Evolutionary conservation across 352 stramenopile species (phyloP).

Genomic region (Phytophthora syringae): DNA sequence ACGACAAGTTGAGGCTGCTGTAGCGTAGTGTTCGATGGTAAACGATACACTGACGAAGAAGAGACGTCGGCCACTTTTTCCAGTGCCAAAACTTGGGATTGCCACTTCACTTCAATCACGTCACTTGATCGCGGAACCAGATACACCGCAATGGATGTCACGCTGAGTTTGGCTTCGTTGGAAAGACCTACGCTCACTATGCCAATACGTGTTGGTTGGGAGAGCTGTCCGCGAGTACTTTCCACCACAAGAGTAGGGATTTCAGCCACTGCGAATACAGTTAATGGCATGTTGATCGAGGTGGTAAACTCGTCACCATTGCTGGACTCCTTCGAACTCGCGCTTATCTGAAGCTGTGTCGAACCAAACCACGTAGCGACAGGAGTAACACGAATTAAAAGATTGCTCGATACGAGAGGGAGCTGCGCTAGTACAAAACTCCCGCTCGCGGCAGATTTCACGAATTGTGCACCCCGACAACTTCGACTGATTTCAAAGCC

Average conservation of each 20-base stretch:
- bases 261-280: conserved; percentile 49
- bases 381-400: conserved; percentile 38
- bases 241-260: conserved; percentile 42
- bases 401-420: conserved; percentile 11
- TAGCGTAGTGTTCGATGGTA: conserved; percentile 36
- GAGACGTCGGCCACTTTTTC: conserved; percentile 42
- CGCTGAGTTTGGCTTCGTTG: conserved; percentile 41
- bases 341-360: conserved; percentile 36
- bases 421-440: conserved; percentile 38
- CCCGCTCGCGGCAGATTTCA: conserved; percentile 20
- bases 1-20: conserved; percentile 40
- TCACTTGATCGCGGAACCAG: conserved; percentile 33
- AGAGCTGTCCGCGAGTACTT: conserved; percentile 41
- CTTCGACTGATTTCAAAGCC: conserved; percentile 34
- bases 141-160: conserved; percentile 42
- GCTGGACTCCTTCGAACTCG: conserved; percentile 43
- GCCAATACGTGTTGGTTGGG: conserved; percentile 41
- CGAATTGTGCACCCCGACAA: conserved; percentile 27
- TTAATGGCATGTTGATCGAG: conserved; percentile 26
- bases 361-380: conserved; percentile 44
- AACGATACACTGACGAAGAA: conserved; percentile 35
- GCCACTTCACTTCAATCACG: conserved; percentile 47
- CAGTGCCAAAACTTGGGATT: conserved; percentile 34
- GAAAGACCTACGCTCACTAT: conserved; percentile 40
- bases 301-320: conserved; percentile 29